A percentile compares a stretch with the other conserved stretches of the same genome.
These are phyloP conservation scores for Pichia nakasei DNA, from an alignment of 805 yeast species.

Conservation along the genomic window DNA sequence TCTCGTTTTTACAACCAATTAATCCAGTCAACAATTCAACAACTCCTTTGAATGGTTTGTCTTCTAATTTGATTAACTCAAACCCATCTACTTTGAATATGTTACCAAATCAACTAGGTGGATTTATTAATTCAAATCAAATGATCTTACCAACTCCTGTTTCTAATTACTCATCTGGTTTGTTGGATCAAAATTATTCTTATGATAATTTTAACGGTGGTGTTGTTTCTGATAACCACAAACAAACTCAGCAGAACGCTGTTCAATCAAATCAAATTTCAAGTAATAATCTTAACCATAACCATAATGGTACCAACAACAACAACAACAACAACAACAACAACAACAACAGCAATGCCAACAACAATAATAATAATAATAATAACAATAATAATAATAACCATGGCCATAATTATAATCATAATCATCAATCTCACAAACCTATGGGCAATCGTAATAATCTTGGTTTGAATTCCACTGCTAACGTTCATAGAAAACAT, in stretches of 20 bases:
- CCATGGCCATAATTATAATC: neutral
- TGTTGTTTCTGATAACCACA: neutral
- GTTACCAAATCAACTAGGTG: conserved; percentile 3
- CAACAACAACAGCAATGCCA: neutral
- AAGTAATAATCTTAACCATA: neutral
- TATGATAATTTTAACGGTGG: neutral
- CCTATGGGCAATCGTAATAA: conserved; percentile 6
- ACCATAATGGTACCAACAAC: neutral
- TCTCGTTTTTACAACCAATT: conserved; percentile 1
- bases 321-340: conserved; percentile 1
- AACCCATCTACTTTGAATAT: conserved; percentile 1
- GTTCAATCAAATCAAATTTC: neutral
- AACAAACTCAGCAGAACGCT: no score
- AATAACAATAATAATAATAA: neutral
- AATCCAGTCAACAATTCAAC: neutral
- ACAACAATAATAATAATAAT: neutral
- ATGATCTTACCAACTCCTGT: neutral
- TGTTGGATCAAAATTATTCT: conserved; percentile 1
- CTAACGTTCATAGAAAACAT: conserved; percentile 28
- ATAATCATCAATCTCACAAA: neutral
- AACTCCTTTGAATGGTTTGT: conserved; percentile 3
- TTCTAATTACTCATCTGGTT: neutral
- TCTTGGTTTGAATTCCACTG: conserved; percentile 22
- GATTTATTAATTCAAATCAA: neutral
- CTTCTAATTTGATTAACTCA: neutral